Conservation (phyloP, 257 asterid genomes). For the Sherardia arvensis region DNA sequence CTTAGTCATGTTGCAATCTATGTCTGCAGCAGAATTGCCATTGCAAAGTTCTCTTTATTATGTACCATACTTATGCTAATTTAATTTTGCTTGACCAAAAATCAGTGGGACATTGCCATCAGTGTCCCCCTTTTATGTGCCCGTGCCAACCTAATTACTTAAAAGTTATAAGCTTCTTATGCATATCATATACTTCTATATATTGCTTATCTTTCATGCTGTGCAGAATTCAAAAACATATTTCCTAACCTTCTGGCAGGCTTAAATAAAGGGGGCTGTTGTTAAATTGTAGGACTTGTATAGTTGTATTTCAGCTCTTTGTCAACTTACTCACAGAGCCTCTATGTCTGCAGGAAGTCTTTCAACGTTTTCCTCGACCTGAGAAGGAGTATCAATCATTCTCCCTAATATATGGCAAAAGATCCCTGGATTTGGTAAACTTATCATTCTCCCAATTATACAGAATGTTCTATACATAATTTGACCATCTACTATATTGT, state of each 20-base stretch:
- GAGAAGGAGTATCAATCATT: constrained; percentile 79
- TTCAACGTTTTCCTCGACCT: constrained; percentile 67
- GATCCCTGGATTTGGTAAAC: constrained; percentile 61
- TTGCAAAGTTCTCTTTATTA: neutral
- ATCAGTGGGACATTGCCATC: neutral
- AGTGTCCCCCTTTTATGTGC: neutral
- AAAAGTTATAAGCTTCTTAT: too few relatives aligned
- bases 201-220: neutral
- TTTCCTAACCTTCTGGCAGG: neutral
- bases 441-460: neutral
- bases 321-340: neutral
- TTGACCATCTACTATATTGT: neutral
- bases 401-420: constrained; percentile 54
- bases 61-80: neutral
- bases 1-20: neutral
- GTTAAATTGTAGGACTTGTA: neutral
- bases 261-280: neutral
- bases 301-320: neutral
- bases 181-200: too few relatives aligned
- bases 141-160: neutral
- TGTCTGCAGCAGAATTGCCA: neutral
- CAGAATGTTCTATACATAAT: neutral
- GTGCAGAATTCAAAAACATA: neutral
- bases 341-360: constrained; percentile 14
- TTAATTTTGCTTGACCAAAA: neutral